Evolutionary conservation across 768 basidiomycete genomes (phyloP).

Genomic region (Calocybe indica): DNA sequence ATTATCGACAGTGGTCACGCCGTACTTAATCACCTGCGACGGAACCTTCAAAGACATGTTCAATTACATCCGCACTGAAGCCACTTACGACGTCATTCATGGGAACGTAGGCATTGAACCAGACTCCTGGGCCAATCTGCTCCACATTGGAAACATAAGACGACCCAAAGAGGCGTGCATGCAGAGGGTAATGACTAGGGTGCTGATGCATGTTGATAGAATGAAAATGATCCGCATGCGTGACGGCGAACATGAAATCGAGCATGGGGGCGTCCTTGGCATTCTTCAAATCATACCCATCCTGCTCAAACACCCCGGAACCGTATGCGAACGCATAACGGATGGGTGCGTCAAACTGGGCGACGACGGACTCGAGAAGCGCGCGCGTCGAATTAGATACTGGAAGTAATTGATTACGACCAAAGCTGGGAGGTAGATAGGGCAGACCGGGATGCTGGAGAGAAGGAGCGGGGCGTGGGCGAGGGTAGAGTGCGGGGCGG

Average conservation of each 20-base stretch:
- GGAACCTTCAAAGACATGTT: not conserved
- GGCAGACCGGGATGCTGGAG: slow-evolving; percentile 34
- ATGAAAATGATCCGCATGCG: slow-evolving; percentile 90
- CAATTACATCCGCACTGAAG: slow-evolving; percentile 4
- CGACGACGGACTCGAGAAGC: slow-evolving; percentile 74
- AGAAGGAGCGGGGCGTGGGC: slow-evolving; percentile 38
- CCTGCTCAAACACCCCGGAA: slow-evolving; percentile 92
- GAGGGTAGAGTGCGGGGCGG: slow-evolving; percentile 35
- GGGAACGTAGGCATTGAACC: slow-evolving; percentile 92
- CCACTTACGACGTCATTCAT: slow-evolving; percentile 76
- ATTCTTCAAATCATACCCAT: slow-evolving; percentile 50
- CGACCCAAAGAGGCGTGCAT: slow-evolving; percentile 80
- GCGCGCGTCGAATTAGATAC: slow-evolving; percentile 78
- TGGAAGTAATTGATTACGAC: slow-evolving; percentile 74
- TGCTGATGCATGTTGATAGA: slow-evolving; percentile 91
- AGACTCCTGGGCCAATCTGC: slow-evolving; percentile 76
- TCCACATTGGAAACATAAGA: slow-evolving; percentile 77
- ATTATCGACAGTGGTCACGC: slow-evolving; percentile 86
- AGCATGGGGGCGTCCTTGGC: slow-evolving; percentile 64
- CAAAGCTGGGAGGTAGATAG: slow-evolving; percentile 64
- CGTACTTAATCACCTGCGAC: slow-evolving; percentile 88
- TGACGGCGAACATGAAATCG: slow-evolving; percentile 96
- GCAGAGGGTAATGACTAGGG: slow-evolving; percentile 86
- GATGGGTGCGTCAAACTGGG: slow-evolving; percentile 82
- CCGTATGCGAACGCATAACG: slow-evolving; percentile 98